These are phyloP conservation scores for Bjerkandera adusta DNA, from an alignment of 1,284 basidiomycete genomes.

Conservation along the genomic window DNA sequence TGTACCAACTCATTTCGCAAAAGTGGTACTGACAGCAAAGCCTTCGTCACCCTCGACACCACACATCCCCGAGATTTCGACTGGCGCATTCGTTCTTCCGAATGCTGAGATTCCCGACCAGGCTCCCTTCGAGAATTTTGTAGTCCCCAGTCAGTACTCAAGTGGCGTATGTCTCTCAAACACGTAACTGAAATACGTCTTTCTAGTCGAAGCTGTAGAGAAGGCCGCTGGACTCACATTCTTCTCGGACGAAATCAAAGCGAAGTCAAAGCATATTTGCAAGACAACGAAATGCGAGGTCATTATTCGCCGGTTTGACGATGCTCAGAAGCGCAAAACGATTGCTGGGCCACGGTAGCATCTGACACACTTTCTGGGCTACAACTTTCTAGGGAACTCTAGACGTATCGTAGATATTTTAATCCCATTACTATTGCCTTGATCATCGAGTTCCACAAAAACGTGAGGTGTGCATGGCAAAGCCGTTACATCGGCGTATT, in stretches of 20 bases:
- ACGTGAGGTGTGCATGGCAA: too few species aligned
- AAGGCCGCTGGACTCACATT: slow-evolving; percentile 86
- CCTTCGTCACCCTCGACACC: slow-evolving; percentile 74
- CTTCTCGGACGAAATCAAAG: slow-evolving; percentile 85
- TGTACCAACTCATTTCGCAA: slow-evolving; percentile 98
- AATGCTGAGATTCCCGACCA: slow-evolving; percentile 89
- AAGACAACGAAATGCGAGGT: slow-evolving; percentile 83
- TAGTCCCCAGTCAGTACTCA: slow-evolving; percentile 82
- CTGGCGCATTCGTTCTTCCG: slow-evolving; percentile 93
- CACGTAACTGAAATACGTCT: background rate
- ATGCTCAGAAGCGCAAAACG: slow-evolving; percentile 71
- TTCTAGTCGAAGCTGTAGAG: slow-evolving; percentile 89
- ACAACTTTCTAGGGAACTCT: too few species aligned
- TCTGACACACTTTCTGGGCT: too few species aligned
- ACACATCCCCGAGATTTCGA: slow-evolving; percentile 70
- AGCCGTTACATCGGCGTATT: too few species aligned
- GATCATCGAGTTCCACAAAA: too few species aligned
- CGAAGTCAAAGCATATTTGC: slow-evolving; percentile 85
- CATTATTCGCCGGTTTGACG: slow-evolving; percentile 84
- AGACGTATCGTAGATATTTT: too few species aligned
- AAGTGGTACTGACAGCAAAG: slow-evolving; percentile 84
- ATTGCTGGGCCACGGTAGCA: slow-evolving; percentile 53
- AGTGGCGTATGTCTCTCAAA: slow-evolving; percentile 25
- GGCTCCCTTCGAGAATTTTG: slow-evolving; percentile 75
- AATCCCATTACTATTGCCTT: too few species aligned